Base-by-base conservation (phyloP, 1,284 basidiomycete species). In the Laetiporus sulphureus region DNA sequence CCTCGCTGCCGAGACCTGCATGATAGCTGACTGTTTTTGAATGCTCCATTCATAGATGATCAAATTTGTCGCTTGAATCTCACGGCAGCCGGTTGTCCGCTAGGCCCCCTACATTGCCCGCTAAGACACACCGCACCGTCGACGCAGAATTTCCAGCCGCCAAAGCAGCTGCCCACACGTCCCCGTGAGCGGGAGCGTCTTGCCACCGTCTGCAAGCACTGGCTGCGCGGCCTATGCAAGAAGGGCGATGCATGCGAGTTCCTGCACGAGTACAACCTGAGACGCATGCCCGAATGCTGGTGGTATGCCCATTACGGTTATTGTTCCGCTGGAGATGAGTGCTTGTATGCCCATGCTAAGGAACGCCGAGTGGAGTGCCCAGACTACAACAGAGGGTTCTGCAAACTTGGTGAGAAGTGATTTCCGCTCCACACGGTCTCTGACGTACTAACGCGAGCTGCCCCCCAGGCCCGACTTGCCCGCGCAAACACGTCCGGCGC, bases 211-310 rank as follows among this genome's bases (percentile, higher is more conserved):
- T 99, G 96, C 71, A 99, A 99, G 70, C 96, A 99, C 68, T 99
- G 95, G 91, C 79, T 99, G 24, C 79, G 96, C 47, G 96, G 96
- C 21, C 73, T 99, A 31, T 99, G 96, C 69, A 99, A 99, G 70
- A 99, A 99, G 65, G 95, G 93, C 44, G 91, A 96, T 60, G 84
- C 86, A 32, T 99, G 96, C 71, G 96, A 99, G 68, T 99, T 99
- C 66, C 75, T 99, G 60, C 96, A 99, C 67, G 96, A 99, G 68
- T 99, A 97, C 69, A 97, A 99, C 62, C 75, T 99, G 46, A 73
- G 95, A 51, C 86, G 91, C 44, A 99, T 99, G 91, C 96, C 96
- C n/a, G 91, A 97, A 62, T 99, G 96, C 62, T 91, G 94, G 78
- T 98, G 94, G 91, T 99, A 84, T 62, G 91, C 91, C 45, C 96